These are phyloP conservation scores for Metahyphopichia silvanorum DNA, from an alignment of 805 yeast species.

Conservation along the genomic window DNA sequence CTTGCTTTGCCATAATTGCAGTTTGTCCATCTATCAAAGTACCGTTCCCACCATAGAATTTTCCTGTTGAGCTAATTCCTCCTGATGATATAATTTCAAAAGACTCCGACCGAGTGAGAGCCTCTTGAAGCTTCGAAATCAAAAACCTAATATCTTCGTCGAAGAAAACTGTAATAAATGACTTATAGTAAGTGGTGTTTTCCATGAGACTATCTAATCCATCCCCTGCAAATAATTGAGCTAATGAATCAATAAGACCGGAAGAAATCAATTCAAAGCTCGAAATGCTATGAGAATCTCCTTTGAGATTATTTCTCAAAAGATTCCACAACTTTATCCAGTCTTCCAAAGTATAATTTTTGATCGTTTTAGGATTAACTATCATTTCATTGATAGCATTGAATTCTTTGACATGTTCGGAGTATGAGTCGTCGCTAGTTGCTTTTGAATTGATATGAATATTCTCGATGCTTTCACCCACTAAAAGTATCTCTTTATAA, in stretches of 20 bases:
- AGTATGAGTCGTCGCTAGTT: conserved; percentile 8
- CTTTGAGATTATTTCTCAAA: conserved; percentile 13
- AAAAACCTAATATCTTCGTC: conserved; percentile 41
- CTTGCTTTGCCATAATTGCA: conserved; percentile 66
- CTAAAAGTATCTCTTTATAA: conserved; percentile 11
- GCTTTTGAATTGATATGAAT: conserved; percentile 20
- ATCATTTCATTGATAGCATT: conserved; percentile 9
- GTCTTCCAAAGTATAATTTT: conserved; percentile 29
- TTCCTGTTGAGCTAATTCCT: conserved; percentile 9
- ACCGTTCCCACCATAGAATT: conserved; percentile 3
- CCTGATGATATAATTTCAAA: conserved; percentile 62
- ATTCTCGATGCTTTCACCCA: conserved; percentile 23
- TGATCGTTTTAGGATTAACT: conserved; percentile 3
- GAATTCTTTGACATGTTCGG: conserved; percentile 14
- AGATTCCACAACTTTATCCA: conserved; percentile 27
- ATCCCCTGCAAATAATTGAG: conserved; percentile 26
- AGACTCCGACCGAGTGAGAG: conserved; percentile 68
- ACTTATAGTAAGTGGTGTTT: conserved; percentile 29
- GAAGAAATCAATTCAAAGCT: conserved; percentile 75
- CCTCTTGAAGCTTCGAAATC: conserved; percentile 64
- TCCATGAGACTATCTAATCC: conserved; percentile 11
- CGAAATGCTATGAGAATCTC: conserved; percentile 39
- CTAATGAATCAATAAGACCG: conserved; percentile 52
- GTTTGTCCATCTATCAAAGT: conserved; percentile 35
- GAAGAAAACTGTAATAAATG: conserved; percentile 45